phyloP scores from a whole-genome alignment of 1,284 basidiomycete genomes.

The Volvariella volvacea region DNA sequence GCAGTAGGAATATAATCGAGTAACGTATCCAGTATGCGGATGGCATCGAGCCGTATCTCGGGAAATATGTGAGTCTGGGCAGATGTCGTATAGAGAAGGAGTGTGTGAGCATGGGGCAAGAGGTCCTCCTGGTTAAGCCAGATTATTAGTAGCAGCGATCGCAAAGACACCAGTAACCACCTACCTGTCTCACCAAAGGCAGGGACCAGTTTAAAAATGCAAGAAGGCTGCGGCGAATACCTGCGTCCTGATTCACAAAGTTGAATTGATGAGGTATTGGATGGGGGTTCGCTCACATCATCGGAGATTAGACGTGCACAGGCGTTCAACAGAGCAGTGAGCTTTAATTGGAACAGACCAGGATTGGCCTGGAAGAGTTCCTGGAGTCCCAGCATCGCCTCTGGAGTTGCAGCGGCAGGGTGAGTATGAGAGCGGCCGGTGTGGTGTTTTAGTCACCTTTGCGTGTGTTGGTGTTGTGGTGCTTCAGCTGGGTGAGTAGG shows the following conservation, averaged over 20 bases:
- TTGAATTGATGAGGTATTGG: conserved; percentile 3
- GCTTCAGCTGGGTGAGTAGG: conserved; percentile 74
- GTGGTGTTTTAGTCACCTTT: conserved; percentile 42
- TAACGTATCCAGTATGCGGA: conserved; percentile 76
- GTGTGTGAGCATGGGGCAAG: conserved; percentile 61
- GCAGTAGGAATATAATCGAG: conserved; percentile 66
- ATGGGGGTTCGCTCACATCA: conserved; percentile 46
- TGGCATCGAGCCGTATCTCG: conserved; percentile 86
- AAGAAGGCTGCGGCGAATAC: conserved; percentile 56
- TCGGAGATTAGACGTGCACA: conserved; percentile 74
- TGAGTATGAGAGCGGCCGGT: neutral
- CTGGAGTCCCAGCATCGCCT: conserved; percentile 76
- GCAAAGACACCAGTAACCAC: conserved; percentile 14
- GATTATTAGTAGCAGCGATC: too few relatives aligned
- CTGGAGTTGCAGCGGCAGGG: conserved; percentile 27
- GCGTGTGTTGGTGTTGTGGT: conserved; percentile 73
- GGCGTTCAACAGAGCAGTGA: conserved; percentile 61
- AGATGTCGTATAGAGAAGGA: conserved; percentile 84
- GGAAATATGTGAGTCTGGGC: conserved; percentile 95
- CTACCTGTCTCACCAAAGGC: conserved; percentile 54
- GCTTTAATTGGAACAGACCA: conserved; percentile 45
- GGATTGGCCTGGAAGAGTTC: conserved; percentile 74
- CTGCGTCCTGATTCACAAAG: conserved; percentile 41
- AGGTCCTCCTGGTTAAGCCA: conserved; percentile 46
- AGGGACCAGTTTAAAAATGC: conserved; percentile 70